Base-by-base conservation (phyloP, 148 eudicot genomes). In the Camellia granthamiana region DNA sequence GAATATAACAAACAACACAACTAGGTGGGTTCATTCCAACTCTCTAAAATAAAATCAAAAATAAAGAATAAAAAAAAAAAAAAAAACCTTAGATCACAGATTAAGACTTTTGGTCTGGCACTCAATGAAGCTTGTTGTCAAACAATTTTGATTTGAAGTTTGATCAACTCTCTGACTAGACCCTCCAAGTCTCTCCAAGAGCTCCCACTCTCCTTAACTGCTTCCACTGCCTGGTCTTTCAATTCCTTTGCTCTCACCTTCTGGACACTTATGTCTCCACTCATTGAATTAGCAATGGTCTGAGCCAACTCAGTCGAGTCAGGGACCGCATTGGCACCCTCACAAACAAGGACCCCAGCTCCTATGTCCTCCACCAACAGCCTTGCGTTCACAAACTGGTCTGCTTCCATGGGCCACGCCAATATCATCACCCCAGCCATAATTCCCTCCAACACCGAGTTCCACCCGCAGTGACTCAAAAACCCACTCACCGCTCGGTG, bases 321-420 rank as follows among this genome's bases (percentile, higher is more conserved):
- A 13, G 94, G 94, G n/a, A 90, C 90, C 3, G 89, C 82, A 38
- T 89, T 73, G 15, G 41, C 82, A 0, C 92, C 92, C 70, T 87
- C 85, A 51, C 89, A 84, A 6, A 86, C 75, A 21, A 61, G 82
- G 4, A 91, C 81, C 2, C 87, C 94, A 7, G 68, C 78, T 13
- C 79, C 89, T 85, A 62, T 41, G 61, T 87, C 79, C 23, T 92
- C 91, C 41, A 86, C 94, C 64, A 93, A 56, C 11, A 88, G 58
- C 74, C 81, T 81, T 0, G 91, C 93, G 68, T 90, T 85, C 15
- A 86, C 56, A 73, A 80, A 90, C 30, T 93, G 97, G 77, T 91
- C 97, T 9, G 88, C 90, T 72, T 90, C 92, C 88, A 90, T 90
- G n/a, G 97, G 97, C 92, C 93, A 91, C 4, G 87, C 88, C 75